These are phyloP conservation scores for Lactarius tabidus DNA, from an alignment of 768 basidiomycete species.

Conservation along the genomic window DNA sequence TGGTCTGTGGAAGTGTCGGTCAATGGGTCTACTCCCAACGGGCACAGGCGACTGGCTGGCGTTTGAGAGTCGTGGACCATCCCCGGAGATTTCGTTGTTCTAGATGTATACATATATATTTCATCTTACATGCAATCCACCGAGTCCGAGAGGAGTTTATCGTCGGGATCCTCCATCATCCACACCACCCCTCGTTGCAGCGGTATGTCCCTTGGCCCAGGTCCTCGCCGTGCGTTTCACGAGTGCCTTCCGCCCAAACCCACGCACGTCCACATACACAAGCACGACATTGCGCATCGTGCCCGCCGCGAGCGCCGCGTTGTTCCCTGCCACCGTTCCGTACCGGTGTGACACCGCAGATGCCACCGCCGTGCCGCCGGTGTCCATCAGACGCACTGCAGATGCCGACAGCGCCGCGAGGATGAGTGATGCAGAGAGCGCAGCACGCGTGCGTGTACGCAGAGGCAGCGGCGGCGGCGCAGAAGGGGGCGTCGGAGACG, in stretches of 20 bases:
- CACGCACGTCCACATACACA: conserved; percentile 23
- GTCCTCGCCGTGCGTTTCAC: conserved; percentile 17
- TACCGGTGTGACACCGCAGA: conserved; percentile 26
- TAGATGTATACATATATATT: conserved; percentile 4
- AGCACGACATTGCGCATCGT: conserved; percentile 24
- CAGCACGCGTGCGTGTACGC: conserved; percentile 9
- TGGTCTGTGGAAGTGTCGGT: conserved; percentile 89
- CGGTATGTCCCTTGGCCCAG: conserved; percentile 11
- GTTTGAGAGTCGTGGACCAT: conserved; percentile 76
- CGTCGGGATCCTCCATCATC: not conserved
- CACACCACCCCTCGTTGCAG: not conserved
- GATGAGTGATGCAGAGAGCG: conserved; percentile 22
- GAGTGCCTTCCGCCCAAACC: conserved; percentile 18
- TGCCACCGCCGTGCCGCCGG: conserved; percentile 20
- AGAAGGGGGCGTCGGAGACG: conserved; percentile 3
- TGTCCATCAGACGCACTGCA: conserved; percentile 14
- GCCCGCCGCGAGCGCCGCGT: conserved; percentile 17
- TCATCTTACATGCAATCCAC: not conserved
- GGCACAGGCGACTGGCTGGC: conserved; percentile 95
- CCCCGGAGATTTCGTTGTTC: conserved; percentile 38
- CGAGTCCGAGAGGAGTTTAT: not conserved
- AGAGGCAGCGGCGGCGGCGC: not conserved
- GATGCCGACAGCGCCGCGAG: conserved; percentile 16
- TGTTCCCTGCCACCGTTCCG: conserved; percentile 15
- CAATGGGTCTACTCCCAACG: conserved; percentile 87